Base-by-base conservation (phyloP, 257 asterid genomes). In the Penstemon eatonii region DNA sequence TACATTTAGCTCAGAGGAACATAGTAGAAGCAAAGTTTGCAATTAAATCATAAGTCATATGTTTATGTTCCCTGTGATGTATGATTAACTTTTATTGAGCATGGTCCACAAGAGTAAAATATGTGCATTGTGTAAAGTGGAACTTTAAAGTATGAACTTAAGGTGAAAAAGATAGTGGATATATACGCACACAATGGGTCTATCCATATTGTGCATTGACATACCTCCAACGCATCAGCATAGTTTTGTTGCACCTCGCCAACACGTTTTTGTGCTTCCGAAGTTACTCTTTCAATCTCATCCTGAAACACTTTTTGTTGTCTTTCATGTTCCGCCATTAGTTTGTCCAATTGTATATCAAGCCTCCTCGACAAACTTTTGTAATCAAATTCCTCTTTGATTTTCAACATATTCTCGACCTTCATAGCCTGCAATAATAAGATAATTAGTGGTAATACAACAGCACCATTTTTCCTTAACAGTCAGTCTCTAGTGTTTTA, bases 371-470 rank as follows among this genome's bases (percentile, higher is more conserved):
- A 84, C 71, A 86, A 88, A 79, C 92, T 83, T 81, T 83, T 88
- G 80, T 88, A 90, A 79, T 90, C 97, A 78, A 86, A 90, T 79
- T 88, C 96, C 81, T 88, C 95, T 75, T 88, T 90, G 43, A 88
- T 71, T 81, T 86, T 90, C 74, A 90, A 70, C 97, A 85, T 88
- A 73, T 90, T 90, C 87, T 90, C 95, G 60, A 91, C 95, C 81
- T 91, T 91, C 96, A 88, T 86, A 57, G 97, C 97, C 97, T 91
- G 92, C 50, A 73, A 57, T 59, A 38, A 60, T 38, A 58, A 18
- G 57, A 58, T 15, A 47, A 33, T 7, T 61, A 4, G 8, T 45
- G 19, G 4, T 25, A 39, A 40, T 46, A 52, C 41, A 56, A 61
- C 39, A 66, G 58, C 33, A 47, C 52, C 55, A 8, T 5, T 56